These are phyloP conservation scores for Malassezia japonica DNA, from an alignment of 1,284 basidiomycete genomes.

Conservation along the genomic window DNA sequence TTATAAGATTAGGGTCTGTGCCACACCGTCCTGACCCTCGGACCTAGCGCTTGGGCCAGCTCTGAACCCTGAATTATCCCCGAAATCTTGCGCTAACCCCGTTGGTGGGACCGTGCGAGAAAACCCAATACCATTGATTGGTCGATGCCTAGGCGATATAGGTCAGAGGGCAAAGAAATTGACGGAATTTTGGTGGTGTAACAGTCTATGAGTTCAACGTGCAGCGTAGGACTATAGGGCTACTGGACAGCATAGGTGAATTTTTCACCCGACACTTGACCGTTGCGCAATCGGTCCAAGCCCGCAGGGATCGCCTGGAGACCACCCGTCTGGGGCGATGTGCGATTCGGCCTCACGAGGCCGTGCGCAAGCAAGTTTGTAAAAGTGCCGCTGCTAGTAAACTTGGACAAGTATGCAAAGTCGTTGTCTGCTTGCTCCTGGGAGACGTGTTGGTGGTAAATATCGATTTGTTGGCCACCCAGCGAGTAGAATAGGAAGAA, in stretches of 20 bases:
- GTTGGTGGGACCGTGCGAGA: too few relatives aligned
- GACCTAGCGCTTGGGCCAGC: too few relatives aligned
- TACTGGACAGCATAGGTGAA: conserved; percentile 21
- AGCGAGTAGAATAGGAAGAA: conserved; percentile 31
- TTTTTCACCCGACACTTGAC: conserved; percentile 37
- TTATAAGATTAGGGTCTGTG: too few relatives aligned
- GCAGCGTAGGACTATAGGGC: too few relatives aligned
- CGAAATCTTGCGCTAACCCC: too few relatives aligned
- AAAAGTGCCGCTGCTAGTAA: conserved; percentile 23
- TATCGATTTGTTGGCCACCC: conserved; percentile 21
- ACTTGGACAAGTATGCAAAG: not conserved
- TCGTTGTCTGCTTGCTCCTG: conserved; percentile 18
- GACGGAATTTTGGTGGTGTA: too few relatives aligned
- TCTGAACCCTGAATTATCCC: too few relatives aligned
- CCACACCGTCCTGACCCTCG: too few relatives aligned
- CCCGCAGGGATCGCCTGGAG: conserved; percentile 26
- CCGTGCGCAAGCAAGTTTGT: conserved; percentile 24
- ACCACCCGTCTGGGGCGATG: conserved; percentile 28
- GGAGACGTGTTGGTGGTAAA: conserved; percentile 17
- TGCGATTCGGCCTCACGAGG: conserved; percentile 29
- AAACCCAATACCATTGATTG: too few relatives aligned
- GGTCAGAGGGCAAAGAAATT: too few relatives aligned
- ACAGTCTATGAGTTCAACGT: too few relatives aligned
- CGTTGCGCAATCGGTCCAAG: conserved; percentile 29
- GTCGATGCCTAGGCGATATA: too few relatives aligned